Percentiles rank a stretch among this genome's conserved stretches.
Evolutionary conservation across 345 rosid genomes (phyloP).

Genomic region (Syzygium oleosum): DNA sequence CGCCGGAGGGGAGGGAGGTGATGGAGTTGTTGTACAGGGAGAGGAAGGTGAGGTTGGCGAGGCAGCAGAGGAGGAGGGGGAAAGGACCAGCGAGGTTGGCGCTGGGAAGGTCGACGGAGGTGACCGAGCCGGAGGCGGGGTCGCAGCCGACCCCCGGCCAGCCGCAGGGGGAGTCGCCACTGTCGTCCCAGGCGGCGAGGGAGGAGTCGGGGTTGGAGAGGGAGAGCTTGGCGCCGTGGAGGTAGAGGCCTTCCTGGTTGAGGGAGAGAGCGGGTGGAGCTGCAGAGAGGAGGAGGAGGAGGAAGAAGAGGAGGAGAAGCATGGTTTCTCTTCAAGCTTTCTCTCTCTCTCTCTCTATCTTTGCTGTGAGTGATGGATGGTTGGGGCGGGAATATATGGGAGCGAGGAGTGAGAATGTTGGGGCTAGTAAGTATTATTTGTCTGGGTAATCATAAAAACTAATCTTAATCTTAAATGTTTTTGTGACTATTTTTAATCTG

Average conservation of each 20-base stretch:
- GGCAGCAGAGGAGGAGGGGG: constrained; percentile 67
- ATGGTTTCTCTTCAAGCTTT: too few relatives aligned
- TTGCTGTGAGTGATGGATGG: neutral
- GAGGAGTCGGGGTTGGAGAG: constrained; percentile 26
- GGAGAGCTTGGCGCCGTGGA: constrained; percentile 18
- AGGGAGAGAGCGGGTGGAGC: constrained; percentile 9
- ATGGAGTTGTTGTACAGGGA: constrained; percentile 57
- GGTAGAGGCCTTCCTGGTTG: constrained; percentile 38
- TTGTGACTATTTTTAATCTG: too few relatives aligned
- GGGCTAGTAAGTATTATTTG: neutral
- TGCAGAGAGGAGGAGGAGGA: constrained; percentile 1
- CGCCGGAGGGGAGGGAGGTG: constrained; percentile 43
- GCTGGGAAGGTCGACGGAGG: constrained; percentile 56
- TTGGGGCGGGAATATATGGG: neutral
- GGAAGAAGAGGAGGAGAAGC: neutral
- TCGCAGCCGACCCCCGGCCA: constrained; percentile 36
- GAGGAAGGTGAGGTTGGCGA: constrained; percentile 41
- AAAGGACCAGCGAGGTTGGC: constrained; percentile 62
- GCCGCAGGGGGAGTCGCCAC: constrained; percentile 23
- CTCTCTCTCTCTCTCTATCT: too few relatives aligned
- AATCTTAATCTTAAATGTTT: too few relatives aligned
- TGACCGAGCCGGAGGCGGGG: constrained; percentile 28
- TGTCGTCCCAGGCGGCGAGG: constrained; percentile 38
- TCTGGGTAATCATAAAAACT: neutral
- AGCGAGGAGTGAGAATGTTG: too few relatives aligned